Conservation (phyloP, 345 rosid genomes). For the Salix arbutifolia region DNA sequence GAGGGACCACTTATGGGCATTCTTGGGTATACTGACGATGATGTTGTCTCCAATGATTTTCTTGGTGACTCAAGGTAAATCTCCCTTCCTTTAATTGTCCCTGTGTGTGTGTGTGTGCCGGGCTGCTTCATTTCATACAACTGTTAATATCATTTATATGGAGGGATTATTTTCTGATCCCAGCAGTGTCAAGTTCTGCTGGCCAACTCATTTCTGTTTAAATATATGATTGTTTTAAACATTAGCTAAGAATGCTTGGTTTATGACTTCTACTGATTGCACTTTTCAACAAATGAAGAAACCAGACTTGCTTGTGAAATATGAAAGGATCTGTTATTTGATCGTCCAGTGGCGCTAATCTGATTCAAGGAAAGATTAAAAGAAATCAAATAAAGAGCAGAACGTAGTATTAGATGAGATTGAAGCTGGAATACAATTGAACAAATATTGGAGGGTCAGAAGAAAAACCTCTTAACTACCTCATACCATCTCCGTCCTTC, state of each 20-base stretch:
- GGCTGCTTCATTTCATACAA: neutral
- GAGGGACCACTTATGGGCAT: slow-evolving; percentile 87
- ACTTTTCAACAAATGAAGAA: neutral
- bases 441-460: too few species aligned
- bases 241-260: neutral
- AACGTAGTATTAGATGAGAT: too few species aligned
- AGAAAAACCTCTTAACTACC: too few species aligned
- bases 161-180: neutral
- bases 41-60: slow-evolving; percentile 93
- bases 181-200: neutral
- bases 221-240: neutral
- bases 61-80: slow-evolving; percentile 82
- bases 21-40: slow-evolving; percentile 96
- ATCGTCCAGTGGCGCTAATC: neutral
- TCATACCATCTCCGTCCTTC: too few species aligned
- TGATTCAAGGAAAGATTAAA: neutral
- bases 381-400: too few species aligned
- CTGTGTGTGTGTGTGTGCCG: slow-evolving; percentile 1
- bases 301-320: neutral
- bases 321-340: neutral
- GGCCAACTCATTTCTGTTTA: neutral
- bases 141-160: too few species aligned
- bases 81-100: neutral
- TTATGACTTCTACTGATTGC: neutral
- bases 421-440: too few species aligned